A percentile compares a stretch with the other conserved stretches of the same genome.
Conservation (phyloP, 805 yeast genomes). For the Scheffersomyces ergatensis region DNA sequence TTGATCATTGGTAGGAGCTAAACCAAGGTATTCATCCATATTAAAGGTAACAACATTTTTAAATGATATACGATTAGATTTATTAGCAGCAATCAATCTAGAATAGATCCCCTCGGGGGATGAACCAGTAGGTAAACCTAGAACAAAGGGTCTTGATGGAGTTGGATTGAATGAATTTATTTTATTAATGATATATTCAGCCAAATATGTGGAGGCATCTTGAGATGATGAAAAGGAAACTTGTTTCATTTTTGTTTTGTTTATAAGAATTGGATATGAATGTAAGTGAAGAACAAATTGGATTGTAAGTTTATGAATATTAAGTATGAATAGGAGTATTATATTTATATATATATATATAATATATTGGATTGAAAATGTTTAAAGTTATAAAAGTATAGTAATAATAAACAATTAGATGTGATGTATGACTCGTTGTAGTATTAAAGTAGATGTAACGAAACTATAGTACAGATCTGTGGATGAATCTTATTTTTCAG, state of each 20-base stretch:
- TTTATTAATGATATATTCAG: slow-evolving; percentile 41
- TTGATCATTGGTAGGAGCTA: slow-evolving; percentile 46
- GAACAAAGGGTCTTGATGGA: slow-evolving; percentile 44
- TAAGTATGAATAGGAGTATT: no score
- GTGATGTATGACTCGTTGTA: no score
- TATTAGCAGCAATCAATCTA: slow-evolving; percentile 42
- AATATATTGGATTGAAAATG: no score
- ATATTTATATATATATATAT: no score
- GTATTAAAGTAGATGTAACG: no score
- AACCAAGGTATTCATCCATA: slow-evolving; percentile 59
- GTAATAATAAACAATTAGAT: no score
- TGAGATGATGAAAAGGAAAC: slow-evolving; percentile 33
- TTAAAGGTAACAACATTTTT: slow-evolving; percentile 56
- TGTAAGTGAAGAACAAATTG: no score
- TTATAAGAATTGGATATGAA: no score
- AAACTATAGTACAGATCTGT: no score
- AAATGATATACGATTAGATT: slow-evolving; percentile 42
- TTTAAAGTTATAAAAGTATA: no score
- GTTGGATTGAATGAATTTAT: slow-evolving; percentile 48
- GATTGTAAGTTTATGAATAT: no score
- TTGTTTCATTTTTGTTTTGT: slow-evolving; percentile 30
- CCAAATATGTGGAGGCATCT: slow-evolving; percentile 44
- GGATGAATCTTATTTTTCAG: no score
- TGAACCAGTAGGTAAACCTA: slow-evolving; percentile 63
- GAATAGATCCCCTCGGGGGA: slow-evolving; percentile 57